phyloP scores from a whole-genome alignment of 2,329 filamentous ascomycete genomes.

The Grosmannia clavigera region DNA sequence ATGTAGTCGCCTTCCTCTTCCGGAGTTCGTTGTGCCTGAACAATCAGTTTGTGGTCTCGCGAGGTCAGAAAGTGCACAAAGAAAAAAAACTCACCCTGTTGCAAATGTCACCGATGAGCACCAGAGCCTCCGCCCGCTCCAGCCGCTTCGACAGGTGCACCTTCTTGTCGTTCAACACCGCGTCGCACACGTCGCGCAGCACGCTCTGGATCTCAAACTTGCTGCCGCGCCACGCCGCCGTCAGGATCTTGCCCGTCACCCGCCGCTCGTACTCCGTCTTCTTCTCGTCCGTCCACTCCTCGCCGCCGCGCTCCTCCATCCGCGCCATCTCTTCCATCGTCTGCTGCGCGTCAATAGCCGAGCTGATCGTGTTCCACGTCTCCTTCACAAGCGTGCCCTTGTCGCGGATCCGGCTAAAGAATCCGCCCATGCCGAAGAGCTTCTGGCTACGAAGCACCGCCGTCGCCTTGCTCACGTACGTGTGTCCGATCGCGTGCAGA shows the following conservation, averaged over 20 bases:
- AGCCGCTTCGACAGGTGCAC: slow-evolving; percentile 74
- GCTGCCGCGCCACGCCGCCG: slow-evolving; percentile 88
- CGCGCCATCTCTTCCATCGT: slow-evolving; percentile 99
- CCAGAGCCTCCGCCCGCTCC: slow-evolving; percentile 79
- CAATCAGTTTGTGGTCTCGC: slow-evolving; percentile 1
- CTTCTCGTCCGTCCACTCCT: slow-evolving; percentile 97
- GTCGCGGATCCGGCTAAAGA: slow-evolving; percentile 88
- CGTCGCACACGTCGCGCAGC: slow-evolving; percentile 85
- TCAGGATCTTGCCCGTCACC: slow-evolving; percentile 95
- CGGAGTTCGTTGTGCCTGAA: slow-evolving; percentile 70
- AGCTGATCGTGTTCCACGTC: slow-evolving; percentile 95
- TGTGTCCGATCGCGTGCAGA: slow-evolving; percentile 83
- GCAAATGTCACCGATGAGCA: slow-evolving; percentile 83
- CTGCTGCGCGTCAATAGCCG: slow-evolving; percentile 91
- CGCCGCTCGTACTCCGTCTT: slow-evolving; percentile 89
- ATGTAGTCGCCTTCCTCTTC: slow-evolving; percentile 98
- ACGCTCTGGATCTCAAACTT: slow-evolving; percentile 98
- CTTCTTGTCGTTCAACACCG: slow-evolving; percentile 66
- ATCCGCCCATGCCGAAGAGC: slow-evolving; percentile 89
- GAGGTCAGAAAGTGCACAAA: neutral
- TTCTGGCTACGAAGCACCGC: slow-evolving; percentile 90
- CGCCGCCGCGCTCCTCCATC: slow-evolving; percentile 84
- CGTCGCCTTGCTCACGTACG: slow-evolving; percentile 78
- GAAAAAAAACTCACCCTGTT: slow-evolving; percentile 50
- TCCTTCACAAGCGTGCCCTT: slow-evolving; percentile 96